These are phyloP conservation scores for Anaeromyces robustus DNA, from an alignment of 192 early-diverging fungal genomes.

Conservation along the genomic window DNA sequence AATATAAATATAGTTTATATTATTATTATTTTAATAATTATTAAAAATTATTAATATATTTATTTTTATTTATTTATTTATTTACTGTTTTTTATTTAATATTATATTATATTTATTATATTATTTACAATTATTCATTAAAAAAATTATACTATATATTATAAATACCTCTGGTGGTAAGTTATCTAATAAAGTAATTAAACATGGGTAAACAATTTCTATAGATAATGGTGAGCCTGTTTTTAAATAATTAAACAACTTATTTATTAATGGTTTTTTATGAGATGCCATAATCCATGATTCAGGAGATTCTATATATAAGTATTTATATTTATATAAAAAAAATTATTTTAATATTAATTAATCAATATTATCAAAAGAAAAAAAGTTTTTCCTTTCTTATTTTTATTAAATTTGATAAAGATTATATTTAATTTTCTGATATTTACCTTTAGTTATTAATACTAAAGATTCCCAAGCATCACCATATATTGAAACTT, in stretches of 20 bases:
- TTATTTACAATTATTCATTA: too few species aligned
- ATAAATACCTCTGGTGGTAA: neutral
- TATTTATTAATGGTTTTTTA: neutral
- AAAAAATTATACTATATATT: neutral
- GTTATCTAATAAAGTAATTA: neutral
- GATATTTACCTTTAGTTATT: neutral
- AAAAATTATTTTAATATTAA: too few species aligned
- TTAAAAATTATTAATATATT: too few species aligned
- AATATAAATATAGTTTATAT: too few species aligned
- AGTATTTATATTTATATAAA: neutral
- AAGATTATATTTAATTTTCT: neutral
- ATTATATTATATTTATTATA: too few species aligned
- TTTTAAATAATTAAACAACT: neutral
- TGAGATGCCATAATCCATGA: neutral
- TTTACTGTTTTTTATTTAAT: too few species aligned
- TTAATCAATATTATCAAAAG: too few species aligned
- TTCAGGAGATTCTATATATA: neutral
- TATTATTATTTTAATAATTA: too few species aligned
- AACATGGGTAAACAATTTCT: neutral
- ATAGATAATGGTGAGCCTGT: neutral
- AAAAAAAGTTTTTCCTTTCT: too few species aligned
- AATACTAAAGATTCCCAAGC: neutral
- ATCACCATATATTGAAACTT: neutral
- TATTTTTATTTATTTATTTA: too few species aligned
- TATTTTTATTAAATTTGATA: too few species aligned